Conservation (phyloP, 2,329 filamentous ascomycete genomes). For the Fusarium mundagurra region DNA sequence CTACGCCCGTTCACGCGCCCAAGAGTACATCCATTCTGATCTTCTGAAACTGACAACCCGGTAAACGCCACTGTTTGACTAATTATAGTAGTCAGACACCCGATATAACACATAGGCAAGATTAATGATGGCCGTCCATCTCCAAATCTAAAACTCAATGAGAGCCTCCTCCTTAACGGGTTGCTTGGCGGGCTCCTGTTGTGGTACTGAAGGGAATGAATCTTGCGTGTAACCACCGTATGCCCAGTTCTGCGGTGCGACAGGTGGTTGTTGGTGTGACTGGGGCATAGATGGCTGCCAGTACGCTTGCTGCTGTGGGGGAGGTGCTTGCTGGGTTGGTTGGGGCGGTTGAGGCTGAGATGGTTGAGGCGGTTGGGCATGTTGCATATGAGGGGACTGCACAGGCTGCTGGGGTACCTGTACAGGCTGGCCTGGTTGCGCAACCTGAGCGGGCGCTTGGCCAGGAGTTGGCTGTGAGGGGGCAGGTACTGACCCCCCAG, state of each 20-base stretch:
- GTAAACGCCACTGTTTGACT: conserved; percentile 22
- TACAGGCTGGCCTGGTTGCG: conserved; percentile 40
- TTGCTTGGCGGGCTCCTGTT: conserved; percentile 53
- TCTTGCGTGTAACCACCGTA: conserved; percentile 66
- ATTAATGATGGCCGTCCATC: not conserved
- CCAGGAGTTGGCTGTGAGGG: conserved; percentile 47
- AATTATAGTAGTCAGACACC: not conserved
- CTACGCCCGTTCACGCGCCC: not conserved
- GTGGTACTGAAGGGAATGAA: conserved; percentile 70
- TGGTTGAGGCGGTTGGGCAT: conserved; percentile 47
- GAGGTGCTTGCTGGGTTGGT: conserved; percentile 41
- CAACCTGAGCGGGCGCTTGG: conserved; percentile 37
- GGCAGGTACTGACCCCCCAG: conserved; percentile 53
- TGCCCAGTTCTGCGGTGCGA: conserved; percentile 54
- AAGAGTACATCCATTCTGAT: conserved; percentile 17
- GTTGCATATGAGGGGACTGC: conserved; percentile 25
- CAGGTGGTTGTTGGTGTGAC: conserved; percentile 42
- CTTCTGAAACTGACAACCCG: conserved; percentile 15
- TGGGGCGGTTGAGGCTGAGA: conserved; percentile 45
- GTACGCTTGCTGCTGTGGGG: conserved; percentile 48
- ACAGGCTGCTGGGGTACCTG: conserved; percentile 44
- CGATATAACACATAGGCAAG: not conserved
- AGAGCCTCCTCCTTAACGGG: conserved; percentile 77
- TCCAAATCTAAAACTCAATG: conserved; percentile 73
- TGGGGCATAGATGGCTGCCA: conserved; percentile 50